Conservation (phyloP, 2,329 filamentous ascomycete genomes). For the Berkeleyomyces rouxiae region DNA sequence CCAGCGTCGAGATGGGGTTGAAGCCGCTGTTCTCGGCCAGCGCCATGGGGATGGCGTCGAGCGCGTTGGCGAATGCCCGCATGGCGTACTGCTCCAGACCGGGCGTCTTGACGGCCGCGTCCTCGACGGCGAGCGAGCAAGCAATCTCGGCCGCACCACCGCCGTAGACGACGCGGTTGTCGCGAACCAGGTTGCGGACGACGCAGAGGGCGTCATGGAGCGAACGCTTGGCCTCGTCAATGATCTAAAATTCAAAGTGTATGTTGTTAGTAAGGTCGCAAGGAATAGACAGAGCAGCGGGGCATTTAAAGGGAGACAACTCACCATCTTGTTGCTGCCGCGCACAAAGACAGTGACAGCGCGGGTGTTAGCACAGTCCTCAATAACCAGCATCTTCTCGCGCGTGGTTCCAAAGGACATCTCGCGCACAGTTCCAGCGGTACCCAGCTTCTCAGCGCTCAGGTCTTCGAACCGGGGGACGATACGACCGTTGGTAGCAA, state of each 20-base stretch:
- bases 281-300: not conserved
- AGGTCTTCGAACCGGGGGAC: slow-evolving; percentile 95
- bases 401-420: slow-evolving; percentile 94
- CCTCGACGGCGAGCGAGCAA: slow-evolving; percentile 89
- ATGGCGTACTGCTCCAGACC: slow-evolving; percentile 99
- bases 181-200: slow-evolving; percentile 84
- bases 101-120: slow-evolving; percentile 83
- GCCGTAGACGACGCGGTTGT: slow-evolving; percentile 95
- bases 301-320: slow-evolving; percentile 18
- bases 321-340: slow-evolving; percentile 98
- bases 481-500: slow-evolving; percentile 94
- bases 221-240: slow-evolving; percentile 95
- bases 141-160: slow-evolving; percentile 94
- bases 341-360: slow-evolving; percentile 93
- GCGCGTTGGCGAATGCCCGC: slow-evolving; percentile 89
- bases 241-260: slow-evolving; percentile 46
- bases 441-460: slow-evolving; percentile 76
- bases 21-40: slow-evolving; percentile 94
- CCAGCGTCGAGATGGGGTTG: slow-evolving; percentile 88
- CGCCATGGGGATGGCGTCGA: slow-evolving; percentile 88
- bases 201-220: slow-evolving; percentile 96
- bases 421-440: slow-evolving; percentile 76
- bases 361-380: slow-evolving; percentile 94
- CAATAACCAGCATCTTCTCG: slow-evolving; percentile 99
- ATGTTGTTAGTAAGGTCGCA: not conserved